Conservation (phyloP, 2,329 filamentous ascomycete species). For the Pseudocercospora macadamiae region DNA sequence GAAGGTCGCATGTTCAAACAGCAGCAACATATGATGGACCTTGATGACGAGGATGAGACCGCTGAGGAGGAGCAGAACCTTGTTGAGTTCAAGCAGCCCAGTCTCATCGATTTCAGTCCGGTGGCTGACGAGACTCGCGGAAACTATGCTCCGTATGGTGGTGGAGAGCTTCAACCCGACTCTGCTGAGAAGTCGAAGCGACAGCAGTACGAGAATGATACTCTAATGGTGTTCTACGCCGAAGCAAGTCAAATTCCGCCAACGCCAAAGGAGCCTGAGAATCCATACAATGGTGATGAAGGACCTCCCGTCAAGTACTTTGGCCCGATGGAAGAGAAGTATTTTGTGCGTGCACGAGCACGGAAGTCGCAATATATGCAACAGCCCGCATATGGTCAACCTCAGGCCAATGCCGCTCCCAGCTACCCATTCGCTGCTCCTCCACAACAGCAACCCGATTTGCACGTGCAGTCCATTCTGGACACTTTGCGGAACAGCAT, state of each 20-base stretch:
- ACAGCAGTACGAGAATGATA: slow-evolving; percentile 49
- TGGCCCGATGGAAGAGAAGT: slow-evolving; percentile 40
- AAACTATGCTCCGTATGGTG: slow-evolving; percentile 52
- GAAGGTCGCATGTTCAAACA: slow-evolving; percentile 60
- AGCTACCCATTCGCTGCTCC: neutral
- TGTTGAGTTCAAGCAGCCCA: slow-evolving; percentile 50
- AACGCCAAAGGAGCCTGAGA: slow-evolving; percentile 49
- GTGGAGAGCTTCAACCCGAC: slow-evolving; percentile 43
- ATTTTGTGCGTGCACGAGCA: slow-evolving; percentile 22
- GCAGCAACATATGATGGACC: slow-evolving; percentile 66
- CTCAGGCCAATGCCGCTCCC: slow-evolving; percentile 11
- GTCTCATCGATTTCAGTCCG: slow-evolving; percentile 47
- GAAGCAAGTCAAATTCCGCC: slow-evolving; percentile 50
- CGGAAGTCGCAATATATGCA: slow-evolving; percentile 13
- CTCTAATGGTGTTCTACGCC: slow-evolving; percentile 52
- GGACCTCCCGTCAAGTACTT: slow-evolving; percentile 39
- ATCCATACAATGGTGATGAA: slow-evolving; percentile 40
- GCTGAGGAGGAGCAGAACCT: slow-evolving; percentile 55
- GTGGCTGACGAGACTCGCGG: slow-evolving; percentile 45
- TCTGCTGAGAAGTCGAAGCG: slow-evolving; percentile 49
- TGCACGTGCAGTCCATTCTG: slow-evolving; percentile 10
- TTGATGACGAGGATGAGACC: slow-evolving; percentile 63
- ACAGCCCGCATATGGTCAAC: slow-evolving; percentile 19
- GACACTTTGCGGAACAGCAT: neutral
- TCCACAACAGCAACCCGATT: slow-evolving; percentile 24